Percentiles rank a stretch among this genome's conserved stretches.
phyloP scores from a whole-genome alignment of 139 green algal species.

The Chlamydomonas eustigma region DNA sequence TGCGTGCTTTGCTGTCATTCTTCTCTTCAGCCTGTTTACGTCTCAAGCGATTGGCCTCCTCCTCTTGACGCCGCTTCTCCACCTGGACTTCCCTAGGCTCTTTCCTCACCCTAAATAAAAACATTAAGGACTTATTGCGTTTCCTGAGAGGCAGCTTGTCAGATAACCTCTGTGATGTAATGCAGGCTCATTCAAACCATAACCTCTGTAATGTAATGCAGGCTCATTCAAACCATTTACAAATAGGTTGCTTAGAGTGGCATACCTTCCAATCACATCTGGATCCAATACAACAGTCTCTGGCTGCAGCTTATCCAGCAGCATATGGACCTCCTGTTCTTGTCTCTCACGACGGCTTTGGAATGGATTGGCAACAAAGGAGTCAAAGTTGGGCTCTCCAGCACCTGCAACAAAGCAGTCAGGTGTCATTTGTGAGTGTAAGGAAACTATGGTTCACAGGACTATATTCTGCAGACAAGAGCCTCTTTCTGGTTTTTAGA shows the following conservation, averaged over 20 bases:
- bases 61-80: constrained; percentile 27
- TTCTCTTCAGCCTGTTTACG: constrained; percentile 31
- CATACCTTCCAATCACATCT: constrained; percentile 62
- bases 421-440: no score
- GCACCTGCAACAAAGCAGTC: constrained; percentile 22
- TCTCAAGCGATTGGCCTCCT: constrained; percentile 32
- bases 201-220: no score
- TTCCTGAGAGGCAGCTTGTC: not conserved
- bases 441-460: no score
- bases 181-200: not conserved
- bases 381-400: constrained; percentile 98
- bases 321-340: constrained; percentile 81
- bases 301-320: constrained; percentile 97
- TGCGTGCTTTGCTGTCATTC: constrained; percentile 17
- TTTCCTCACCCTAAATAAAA: constrained; percentile 51
- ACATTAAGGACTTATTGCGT: not conserved
- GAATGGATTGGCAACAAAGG: constrained; percentile 91
- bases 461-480: no score
- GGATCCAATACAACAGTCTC: constrained; percentile 95
- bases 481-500: no score
- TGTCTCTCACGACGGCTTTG: constrained; percentile 69
- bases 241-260: not conserved
- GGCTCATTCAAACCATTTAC: not conserved
- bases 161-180: no score
- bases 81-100: constrained; percentile 74